Base-by-base conservation (phyloP, 225 moss, liverwort and hornwort genomes). In the Polytrichum formosum region DNA sequence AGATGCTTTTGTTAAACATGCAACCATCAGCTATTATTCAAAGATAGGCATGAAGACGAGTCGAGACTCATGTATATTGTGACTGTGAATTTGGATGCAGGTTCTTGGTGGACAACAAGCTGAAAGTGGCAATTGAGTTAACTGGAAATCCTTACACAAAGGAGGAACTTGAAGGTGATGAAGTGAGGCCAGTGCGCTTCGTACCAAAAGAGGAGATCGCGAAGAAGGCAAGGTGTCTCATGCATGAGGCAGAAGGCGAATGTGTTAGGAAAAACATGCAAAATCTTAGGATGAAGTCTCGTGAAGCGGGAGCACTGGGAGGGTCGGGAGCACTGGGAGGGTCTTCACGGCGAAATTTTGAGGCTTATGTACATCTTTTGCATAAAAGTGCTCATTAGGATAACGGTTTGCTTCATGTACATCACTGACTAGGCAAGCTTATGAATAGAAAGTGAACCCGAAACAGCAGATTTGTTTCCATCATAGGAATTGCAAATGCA, bases 121-220 rank as follows among this genome's bases (percentile, higher is more conserved):
- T 66, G 67, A 81, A 75, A 63, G 59, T 78, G 64, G 84, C 75
- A 26, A 66, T 84, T 29, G 84, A 72, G 64, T 54, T 84, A 55
- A 54, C 66, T 63, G 67, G 27, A 10, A 64, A 75, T 18, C 20
- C 72, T 1, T 61, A 53, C 5, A 63, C 80, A 0, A 60, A 46
- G 69, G 80, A 77, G 62, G 69, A 81, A 33, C 69, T 84, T 6
- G 75, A 72, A 26, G 56, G 80, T 20, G 77, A 80, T 33, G 9
- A 18, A 18, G 72, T 28, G 67, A 67, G 19, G 53, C 74, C 26
- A 7, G 56, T 7, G 56, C 59, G 0, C 26, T 77, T 77, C 18
- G 13, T 80, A 53, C 21, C 68, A 6, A 64, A 66, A 63, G 77
- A 78, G 54, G 84, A 84, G 77, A 84, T 84, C 2, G 72, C 28